A percentile compares a stretch with the other conserved stretches of the same genome.
phyloP scores from a whole-genome alignment of 1,139 yeast species.

The Dujonia santamariae region DNA sequence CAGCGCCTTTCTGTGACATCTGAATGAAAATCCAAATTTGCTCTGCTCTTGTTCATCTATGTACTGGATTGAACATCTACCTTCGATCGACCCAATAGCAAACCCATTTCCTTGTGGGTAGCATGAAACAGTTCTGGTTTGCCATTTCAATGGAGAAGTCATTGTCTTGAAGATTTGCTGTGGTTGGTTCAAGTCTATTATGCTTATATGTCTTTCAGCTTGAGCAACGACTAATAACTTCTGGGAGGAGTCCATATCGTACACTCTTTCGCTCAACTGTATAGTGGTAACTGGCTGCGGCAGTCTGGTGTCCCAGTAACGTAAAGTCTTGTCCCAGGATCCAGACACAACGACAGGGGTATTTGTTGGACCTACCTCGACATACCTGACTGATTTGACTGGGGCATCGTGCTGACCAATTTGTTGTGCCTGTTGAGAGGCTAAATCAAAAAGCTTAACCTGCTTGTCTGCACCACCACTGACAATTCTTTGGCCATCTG shows the following conservation, averaged over 20 bases:
- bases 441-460: constrained; percentile 79
- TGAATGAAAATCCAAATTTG: constrained; percentile 78
- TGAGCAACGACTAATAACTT: constrained; percentile 87
- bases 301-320: constrained; percentile 91
- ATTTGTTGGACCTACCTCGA: constrained; percentile 77
- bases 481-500: constrained; percentile 82
- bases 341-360: constrained; percentile 87
- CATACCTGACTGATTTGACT: constrained; percentile 71
- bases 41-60: constrained; percentile 79
- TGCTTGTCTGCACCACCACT: constrained; percentile 94
- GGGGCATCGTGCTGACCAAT: constrained; percentile 87
- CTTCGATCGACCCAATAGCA: constrained; percentile 92
- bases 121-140: constrained; percentile 79
- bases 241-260: constrained; percentile 81
- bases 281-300: constrained; percentile 83
- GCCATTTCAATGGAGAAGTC: constrained; percentile 87
- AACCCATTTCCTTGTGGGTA: constrained; percentile 89
- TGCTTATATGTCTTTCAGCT: constrained; percentile 80
- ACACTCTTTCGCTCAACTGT: constrained; percentile 85
- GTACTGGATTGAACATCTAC: constrained; percentile 95
- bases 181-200: constrained; percentile 81
- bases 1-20: constrained; percentile 90
- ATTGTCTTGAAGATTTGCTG: constrained; percentile 73
- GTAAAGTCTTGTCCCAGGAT: constrained; percentile 94
- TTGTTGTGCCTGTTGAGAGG: constrained; percentile 77